Base-by-base conservation (phyloP, 208 protist species). In the Plasmodiophora brassicae region DNA sequence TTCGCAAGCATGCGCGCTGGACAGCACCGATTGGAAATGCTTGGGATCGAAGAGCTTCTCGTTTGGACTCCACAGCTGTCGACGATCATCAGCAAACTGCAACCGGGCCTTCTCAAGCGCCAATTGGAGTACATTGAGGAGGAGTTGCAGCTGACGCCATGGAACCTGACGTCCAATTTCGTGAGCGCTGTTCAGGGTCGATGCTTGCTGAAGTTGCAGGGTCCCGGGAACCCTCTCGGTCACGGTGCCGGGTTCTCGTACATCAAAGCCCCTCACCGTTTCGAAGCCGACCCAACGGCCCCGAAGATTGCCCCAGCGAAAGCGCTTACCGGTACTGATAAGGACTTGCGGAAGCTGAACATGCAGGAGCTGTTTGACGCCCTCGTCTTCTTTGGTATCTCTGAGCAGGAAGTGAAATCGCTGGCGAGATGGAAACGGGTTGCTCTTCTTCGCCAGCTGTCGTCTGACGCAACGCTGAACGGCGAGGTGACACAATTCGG, bases 161-260 rank as follows among this genome's bases (percentile, higher is more conserved):
- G 65, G 65, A 78, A 78, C n/a, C 65, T 78, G n/a, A 78, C 65
- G 5, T 78, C 65, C 65, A 78, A 78, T 78, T 78, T 78, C n/a
- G 65, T 78, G n/a, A 36, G 5, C 20, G 65, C 65, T 78, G 32
- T 78, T 5, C 65, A 78, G 41, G 65, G 65, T 32, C 5, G 65
- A 78, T 78, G 65, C 41, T 38, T 78, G 5, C 65, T 78, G 5
- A 78, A 78, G n/a, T 32, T 78, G 65, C 65, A 78, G n/a, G 65
- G 65, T 5, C 65, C 65, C n/a, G 65, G 65, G n/a, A 78, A 78
- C 41, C 65, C 65, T 36, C n/a, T 78, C 20, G 65, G 65, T 78
- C 65, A 38, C 5, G 65, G 65, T 32, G 65, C 65, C 41, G 65
- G 65, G 41, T 78, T 78, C 65, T 78, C 65, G 20, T 78, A 78